Conservation (phyloP, 345 rosid species). For the Mangifera indica region DNA sequence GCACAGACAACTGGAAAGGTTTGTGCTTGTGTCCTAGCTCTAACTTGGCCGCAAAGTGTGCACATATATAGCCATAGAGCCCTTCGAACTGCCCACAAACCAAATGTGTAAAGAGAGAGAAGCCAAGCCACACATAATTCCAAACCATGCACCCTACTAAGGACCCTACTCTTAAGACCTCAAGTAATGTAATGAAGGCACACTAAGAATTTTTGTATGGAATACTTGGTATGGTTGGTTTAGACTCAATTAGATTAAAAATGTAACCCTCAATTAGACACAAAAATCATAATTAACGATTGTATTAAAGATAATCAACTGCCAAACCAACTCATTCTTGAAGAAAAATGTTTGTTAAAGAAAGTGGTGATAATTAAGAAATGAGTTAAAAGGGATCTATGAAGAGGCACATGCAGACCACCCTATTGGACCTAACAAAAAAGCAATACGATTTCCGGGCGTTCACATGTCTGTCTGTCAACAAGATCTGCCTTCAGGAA, state of each 20-base stretch:
- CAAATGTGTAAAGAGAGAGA: neutral
- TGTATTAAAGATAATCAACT: too few relatives aligned
- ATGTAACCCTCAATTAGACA: too few relatives aligned
- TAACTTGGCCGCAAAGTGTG: conserved; percentile 21
- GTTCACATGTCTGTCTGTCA: conserved; percentile 57
- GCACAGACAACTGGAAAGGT: conserved; percentile 22
- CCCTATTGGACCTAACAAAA: conserved; percentile 41
- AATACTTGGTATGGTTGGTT: too few relatives aligned
- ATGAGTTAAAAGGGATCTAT: conserved; percentile 16
- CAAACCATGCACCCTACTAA: conserved; percentile 38
- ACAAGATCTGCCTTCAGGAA: conserved; percentile 44
- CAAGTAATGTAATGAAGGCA: conserved; percentile 5
- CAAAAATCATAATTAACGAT: neutral
- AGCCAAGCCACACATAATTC: conserved; percentile 22
- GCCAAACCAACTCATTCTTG: conserved; percentile 39
- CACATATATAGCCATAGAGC: conserved; percentile 23
- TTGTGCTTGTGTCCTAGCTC: conserved; percentile 16
- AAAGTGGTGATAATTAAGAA: conserved; percentile 20
- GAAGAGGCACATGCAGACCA: conserved; percentile 53
- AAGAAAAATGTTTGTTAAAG: conserved; percentile 14
- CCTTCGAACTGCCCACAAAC: conserved; percentile 1
- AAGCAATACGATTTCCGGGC: conserved; percentile 29
- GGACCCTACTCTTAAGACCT: conserved; percentile 28
- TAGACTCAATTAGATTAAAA: too few relatives aligned
- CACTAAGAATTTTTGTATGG: too few relatives aligned